Evolutionary conservation across 2,329 filamentous ascomycete species (phyloP).

Genomic region (Aspergillus arachidicola): DNA sequence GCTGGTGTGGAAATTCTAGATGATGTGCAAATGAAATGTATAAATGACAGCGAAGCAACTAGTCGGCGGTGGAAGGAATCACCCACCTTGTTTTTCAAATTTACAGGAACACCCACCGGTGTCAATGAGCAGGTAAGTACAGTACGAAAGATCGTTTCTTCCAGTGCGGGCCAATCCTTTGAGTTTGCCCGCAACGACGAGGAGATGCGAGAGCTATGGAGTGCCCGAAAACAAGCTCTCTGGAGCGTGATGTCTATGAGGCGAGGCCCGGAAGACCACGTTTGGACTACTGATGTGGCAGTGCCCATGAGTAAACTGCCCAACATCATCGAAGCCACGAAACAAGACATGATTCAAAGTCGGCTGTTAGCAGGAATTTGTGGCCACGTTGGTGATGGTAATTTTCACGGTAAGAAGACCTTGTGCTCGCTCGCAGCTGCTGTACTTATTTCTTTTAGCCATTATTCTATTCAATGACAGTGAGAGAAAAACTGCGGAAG

Average conservation of each 20-base stretch:
- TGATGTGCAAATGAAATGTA: constrained; percentile 81
- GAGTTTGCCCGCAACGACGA: constrained; percentile 67
- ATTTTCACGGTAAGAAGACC: constrained; percentile 66
- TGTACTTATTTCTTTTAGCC: constrained; percentile 38
- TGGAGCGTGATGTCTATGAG: constrained; percentile 72
- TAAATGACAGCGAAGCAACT: constrained; percentile 56
- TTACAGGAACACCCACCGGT: constrained; percentile 64
- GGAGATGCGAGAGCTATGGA: constrained; percentile 73
- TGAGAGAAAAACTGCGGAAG: constrained; percentile 58
- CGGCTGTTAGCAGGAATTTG: constrained; percentile 68
- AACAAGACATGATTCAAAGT: constrained; percentile 64
- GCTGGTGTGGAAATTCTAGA: constrained; percentile 93
- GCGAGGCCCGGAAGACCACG: constrained; percentile 59
- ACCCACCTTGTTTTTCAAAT: constrained; percentile 77
- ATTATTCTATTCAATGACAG: constrained; percentile 64
- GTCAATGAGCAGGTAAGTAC: constrained; percentile 67
- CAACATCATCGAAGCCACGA: constrained; percentile 72
- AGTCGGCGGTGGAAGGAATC: constrained; percentile 64
- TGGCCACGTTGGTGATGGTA: constrained; percentile 74
- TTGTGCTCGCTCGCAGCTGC: no score
- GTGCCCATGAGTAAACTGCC: constrained; percentile 73
- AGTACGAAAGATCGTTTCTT: constrained; percentile 61
- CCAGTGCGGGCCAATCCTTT: constrained; percentile 60
- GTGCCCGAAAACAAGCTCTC: constrained; percentile 72
- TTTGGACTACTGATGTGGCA: constrained; percentile 82